Conservation (phyloP, 1,284 basidiomycete genomes). For the Ceratobasidium sp. region DNA sequence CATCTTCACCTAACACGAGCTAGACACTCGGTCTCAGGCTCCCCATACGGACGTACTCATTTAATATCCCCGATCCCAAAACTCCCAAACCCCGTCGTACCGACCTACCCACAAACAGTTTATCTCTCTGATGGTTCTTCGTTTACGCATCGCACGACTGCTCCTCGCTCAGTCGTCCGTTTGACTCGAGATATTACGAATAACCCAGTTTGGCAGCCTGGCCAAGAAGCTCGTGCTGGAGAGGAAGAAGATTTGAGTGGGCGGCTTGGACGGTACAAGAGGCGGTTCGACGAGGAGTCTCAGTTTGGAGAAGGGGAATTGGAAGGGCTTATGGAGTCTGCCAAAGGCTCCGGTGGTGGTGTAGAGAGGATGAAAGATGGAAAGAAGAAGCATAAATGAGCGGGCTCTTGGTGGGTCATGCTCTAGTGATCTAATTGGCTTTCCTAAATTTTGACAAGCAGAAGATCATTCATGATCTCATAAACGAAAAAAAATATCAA, state of each 20-base stretch:
- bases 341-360: neutral
- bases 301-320: conserved; percentile 30
- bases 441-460: neutral
- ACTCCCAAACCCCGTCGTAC: conserved; percentile 84
- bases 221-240: conserved; percentile 62
- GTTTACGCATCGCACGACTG: conserved; percentile 87
- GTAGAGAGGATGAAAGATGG: conserved; percentile 39
- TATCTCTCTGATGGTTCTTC: conserved; percentile 87
- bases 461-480: neutral
- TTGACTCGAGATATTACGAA: conserved; percentile 89
- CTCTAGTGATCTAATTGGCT: neutral
- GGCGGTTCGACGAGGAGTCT: conserved; percentile 71
- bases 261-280: conserved; percentile 83
- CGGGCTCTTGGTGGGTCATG: neutral
- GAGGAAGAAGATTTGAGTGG: conserved; percentile 81
- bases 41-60: conserved; percentile 55
- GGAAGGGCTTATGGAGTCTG: conserved; percentile 30
- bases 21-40: conserved; percentile 37
- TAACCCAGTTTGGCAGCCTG: conserved; percentile 79
- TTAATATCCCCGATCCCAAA: conserved; percentile 59
- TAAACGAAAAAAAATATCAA: neutral
- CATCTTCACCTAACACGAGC: neutral
- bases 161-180: conserved; percentile 79
- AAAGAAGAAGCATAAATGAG: conserved; percentile 32
- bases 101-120: conserved; percentile 86